Base-by-base conservation (phyloP, 495 filamentous ascomycete species). In the Neurospora sp. region DNA sequence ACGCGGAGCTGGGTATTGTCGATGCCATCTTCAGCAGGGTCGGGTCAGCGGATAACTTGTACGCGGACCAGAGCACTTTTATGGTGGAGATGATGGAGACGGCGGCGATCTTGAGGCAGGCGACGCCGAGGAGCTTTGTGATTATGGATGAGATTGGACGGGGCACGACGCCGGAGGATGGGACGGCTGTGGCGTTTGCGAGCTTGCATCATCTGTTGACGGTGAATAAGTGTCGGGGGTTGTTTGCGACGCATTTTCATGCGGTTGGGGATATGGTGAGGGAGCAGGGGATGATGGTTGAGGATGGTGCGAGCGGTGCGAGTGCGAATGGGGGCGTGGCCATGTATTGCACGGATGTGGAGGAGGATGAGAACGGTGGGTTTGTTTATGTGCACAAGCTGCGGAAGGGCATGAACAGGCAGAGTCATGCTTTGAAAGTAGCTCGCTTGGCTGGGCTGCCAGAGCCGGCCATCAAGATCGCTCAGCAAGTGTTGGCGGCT, bases 121-220 rank as follows among this genome's bases (percentile, higher is more conserved):
- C 92, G 0, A 93, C 91, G 11, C 80, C 84, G 12, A 84, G 89
- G 5, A 93, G 90, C 0, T 94, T 99, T 75, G 96, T 98, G n/a
- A 93, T 99, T 78, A 98, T 99, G 95, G 96, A 99, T 79, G 96
- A 99, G 83, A 90, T 99, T 23, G 96, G 96, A 0, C 88, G 96
- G 27, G 96, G 96, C 3, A 99, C 96, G 10, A 96, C 94, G 3
- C 94, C 96, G 1, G 90, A 92, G 74, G 96, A 98, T 78, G 96
- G 96, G 4, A 86, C 90, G 11, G 96, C 96, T 3, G 89, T 99
- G 12, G 94, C 93, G 8, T 98, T 93, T 79, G 96, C 96, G 2
- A 92, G 90, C 77, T 83, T 99, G 42, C 87, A 95, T 76, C 93
- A 97, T 81, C 82, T 99, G 41, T 89, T 93, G 73, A 83, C 89